A percentile compares a stretch with the other conserved stretches of the same genome.
Conservation (phyloP, 2,329 filamentous ascomycete species). For the Cladorrhinum sp. region DNA sequence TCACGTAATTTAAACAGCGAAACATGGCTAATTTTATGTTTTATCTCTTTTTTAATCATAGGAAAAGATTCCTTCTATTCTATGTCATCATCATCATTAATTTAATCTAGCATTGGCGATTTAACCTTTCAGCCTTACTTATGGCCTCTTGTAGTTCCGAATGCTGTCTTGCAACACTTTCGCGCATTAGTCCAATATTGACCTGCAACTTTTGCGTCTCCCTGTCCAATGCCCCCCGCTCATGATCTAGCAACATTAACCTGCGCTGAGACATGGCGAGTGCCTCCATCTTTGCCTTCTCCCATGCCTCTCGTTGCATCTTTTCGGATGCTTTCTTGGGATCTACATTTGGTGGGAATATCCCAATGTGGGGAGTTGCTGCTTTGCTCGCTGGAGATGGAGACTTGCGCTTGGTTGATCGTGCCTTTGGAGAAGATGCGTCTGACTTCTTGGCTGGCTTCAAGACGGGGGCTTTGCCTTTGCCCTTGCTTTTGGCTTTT, state of each 20-base stretch:
- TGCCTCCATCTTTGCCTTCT: slow-evolving; percentile 22
- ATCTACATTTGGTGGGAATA: slow-evolving; percentile 18
- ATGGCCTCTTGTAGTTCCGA: slow-evolving; percentile 10
- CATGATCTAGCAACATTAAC: slow-evolving; percentile 22
- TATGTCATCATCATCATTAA: not conserved
- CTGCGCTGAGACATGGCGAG: slow-evolving; percentile 24
- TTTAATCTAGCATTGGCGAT: not conserved
- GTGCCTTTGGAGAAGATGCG: not conserved
- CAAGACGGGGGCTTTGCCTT: not conserved
- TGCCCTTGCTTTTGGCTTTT: slow-evolving; percentile 3
- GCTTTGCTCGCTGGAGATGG: slow-evolving; percentile 1
- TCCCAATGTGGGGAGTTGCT: slow-evolving; percentile 3
- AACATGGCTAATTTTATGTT: no score
- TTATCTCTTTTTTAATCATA: no score
- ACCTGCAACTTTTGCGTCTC: slow-evolving; percentile 23
- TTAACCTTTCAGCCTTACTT: slow-evolving; percentile 8
- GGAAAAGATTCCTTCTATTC: not conserved
- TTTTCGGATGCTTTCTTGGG: slow-evolving; percentile 22
- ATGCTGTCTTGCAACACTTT: slow-evolving; percentile 12
- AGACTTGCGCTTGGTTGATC: not conserved
- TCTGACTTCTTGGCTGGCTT: not conserved
- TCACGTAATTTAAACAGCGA: no score
- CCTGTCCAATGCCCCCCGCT: slow-evolving; percentile 23
- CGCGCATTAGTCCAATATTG: slow-evolving; percentile 22
- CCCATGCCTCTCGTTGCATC: slow-evolving; percentile 24